phyloP scores from a whole-genome alignment of 2,329 filamentous ascomycete genomes.

The Spiromastix sp. region DNA sequence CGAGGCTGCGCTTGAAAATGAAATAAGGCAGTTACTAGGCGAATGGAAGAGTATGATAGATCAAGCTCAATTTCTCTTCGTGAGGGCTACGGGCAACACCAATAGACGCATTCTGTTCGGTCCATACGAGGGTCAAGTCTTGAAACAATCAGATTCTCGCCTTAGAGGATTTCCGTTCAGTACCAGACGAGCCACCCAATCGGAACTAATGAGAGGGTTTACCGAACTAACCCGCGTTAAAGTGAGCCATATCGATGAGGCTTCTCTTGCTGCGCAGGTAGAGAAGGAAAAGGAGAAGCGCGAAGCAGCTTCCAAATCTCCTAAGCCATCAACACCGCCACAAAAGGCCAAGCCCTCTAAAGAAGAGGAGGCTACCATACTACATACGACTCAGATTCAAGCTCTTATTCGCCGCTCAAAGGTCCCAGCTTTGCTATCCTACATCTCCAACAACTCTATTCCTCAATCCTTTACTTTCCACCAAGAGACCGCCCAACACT shows the following conservation, averaged over 20 bases:
- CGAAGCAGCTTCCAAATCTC: constrained; percentile 25
- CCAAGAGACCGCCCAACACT: constrained; percentile 53
- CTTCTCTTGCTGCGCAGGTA: constrained; percentile 43
- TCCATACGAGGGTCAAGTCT: constrained; percentile 77
- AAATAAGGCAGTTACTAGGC: constrained; percentile 67
- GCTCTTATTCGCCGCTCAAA: constrained; percentile 83
- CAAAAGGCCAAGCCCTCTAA: constrained; percentile 57
- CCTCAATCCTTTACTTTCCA: constrained; percentile 64
- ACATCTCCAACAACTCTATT: constrained; percentile 67
- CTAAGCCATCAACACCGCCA: constrained; percentile 21
- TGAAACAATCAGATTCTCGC: constrained; percentile 67
- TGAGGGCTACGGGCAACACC: constrained; percentile 76
- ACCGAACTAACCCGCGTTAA: constrained; percentile 89
- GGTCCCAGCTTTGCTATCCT: constrained; percentile 73
- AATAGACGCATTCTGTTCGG: constrained; percentile 84
- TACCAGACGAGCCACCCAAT: constrained; percentile 82
- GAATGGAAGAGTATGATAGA: constrained; percentile 86
- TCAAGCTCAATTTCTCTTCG: constrained; percentile 72
- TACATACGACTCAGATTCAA: constrained; percentile 85
- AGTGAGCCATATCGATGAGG: constrained; percentile 64
- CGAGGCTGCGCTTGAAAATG: constrained; percentile 78
- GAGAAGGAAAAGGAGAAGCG: constrained; percentile 34
- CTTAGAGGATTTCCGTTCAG: constrained; percentile 87
- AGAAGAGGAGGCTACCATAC: constrained; percentile 68
- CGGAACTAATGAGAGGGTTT: constrained; percentile 88